phyloP scores from a whole-genome alignment of 2,329 filamentous ascomycete species.

The Ascochyta pisi region DNA sequence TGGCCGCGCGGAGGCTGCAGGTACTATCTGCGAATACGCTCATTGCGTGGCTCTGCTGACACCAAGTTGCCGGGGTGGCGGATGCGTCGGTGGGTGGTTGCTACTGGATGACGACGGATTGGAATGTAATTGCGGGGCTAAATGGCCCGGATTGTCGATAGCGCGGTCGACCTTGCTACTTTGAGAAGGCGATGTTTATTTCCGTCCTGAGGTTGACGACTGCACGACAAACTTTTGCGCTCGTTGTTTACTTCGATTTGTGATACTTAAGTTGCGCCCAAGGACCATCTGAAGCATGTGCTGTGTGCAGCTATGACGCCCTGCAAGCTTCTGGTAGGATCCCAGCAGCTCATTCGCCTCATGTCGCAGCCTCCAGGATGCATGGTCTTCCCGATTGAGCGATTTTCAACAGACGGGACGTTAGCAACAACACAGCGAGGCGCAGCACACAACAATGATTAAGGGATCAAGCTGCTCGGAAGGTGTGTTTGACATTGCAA shows the following conservation, averaged over 20 bases:
- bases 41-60: slow-evolving; percentile 22
- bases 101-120: slow-evolving; percentile 13
- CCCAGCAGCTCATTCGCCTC: not conserved
- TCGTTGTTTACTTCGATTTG: slow-evolving; percentile 6
- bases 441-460: not conserved
- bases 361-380: not conserved
- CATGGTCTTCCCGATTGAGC: slow-evolving; percentile 15
- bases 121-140: slow-evolving; percentile 11
- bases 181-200: slow-evolving; percentile 8
- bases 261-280: not conserved
- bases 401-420: not conserved
- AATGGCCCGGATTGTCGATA: slow-evolving; percentile 2
- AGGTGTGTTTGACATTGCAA: not conserved
- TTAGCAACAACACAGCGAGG: not conserved
- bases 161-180: slow-evolving; percentile 3
- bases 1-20: slow-evolving; percentile 20
- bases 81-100: slow-evolving; percentile 8
- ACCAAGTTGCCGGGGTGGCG: slow-evolving; percentile 17
- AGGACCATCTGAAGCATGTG: no score
- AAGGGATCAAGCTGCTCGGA: no score
- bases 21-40: slow-evolving; percentile 13
- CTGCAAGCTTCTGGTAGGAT: no score
- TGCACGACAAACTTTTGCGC: slow-evolving; percentile 8
- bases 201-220: slow-evolving; percentile 11
- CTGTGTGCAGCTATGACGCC: not conserved